Base-by-base conservation (phyloP, 768 basidiomycete genomes). In the Mycena venus region DNA sequence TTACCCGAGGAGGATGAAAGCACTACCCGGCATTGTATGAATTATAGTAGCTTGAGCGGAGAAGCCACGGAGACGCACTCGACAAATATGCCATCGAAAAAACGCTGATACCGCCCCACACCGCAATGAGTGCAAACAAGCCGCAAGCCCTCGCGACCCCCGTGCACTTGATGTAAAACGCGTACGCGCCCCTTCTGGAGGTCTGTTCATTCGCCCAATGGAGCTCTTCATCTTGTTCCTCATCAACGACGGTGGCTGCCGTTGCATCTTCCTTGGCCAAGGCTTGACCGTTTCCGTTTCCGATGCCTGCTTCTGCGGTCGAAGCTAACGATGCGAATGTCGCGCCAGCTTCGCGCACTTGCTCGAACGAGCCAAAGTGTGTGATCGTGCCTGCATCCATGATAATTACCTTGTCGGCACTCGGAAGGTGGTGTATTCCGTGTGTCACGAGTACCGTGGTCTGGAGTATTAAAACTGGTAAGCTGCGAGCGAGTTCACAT, bases 361-460 rank as follows among this genome's bases (percentile, higher is more conserved):
- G 29, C 38, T 70, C 68, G 31, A 74, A 74, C 25, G 73, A 51
- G 55, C 73, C 73, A 32, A 74, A 74, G 67, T 68, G 67, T 4
- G 61, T 56, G 27, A 74, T 74, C 5, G n/a, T 69, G 1, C 72
- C 72, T 1, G 42, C 62, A 21, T 68, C 72, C 72, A 74, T 68
- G 32, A 74, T 15, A 25, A 74, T 56, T 15, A 74, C 73, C 38
- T 70, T 74, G 68, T 69, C 73, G 5, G 73, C 73, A 36, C 68
- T 64, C 32, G 73, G 49, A 4, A 74, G 68, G 34, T 74, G 73
- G 34, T 74, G 73, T 4, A 74, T 34, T 3, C 73, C 73, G 56
- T 74, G 73, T 19, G 73, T 74, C 3, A 74, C 68, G 40, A 74
- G 73, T 4, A 74, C 63, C 36, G 73, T 74, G 1, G 73, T 74